Base-by-base conservation (phyloP, 768 basidiomycete species). In the Boletus coccyginus region DNA sequence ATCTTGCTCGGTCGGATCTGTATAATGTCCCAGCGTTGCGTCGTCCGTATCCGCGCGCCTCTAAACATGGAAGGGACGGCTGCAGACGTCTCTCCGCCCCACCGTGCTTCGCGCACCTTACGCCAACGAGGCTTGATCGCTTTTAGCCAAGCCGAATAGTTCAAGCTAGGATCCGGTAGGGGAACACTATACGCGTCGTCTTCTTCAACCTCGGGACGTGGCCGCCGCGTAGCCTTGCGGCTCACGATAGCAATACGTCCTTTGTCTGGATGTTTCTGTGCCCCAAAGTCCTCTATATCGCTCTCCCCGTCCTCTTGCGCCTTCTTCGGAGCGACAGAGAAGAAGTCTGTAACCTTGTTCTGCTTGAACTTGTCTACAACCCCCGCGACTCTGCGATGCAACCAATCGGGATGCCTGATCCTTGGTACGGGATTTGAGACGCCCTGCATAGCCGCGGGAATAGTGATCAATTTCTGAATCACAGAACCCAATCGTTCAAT, bases 391-490 rank as follows among this genome's bases (percentile, higher is more conserved):
- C 97, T 82, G 44, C 90, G 87, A 73, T 91, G 88, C 44, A 99
- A 78, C 97, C 97, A 98, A 69, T 99, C 97, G 0, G 97, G 97
- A 74, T 99, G 97, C 27, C 87, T 87, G 58, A 98, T 88, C 31
- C 97, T 87, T 11, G 96, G 92, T 6, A 98, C 97, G 6, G 97
- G 97, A 68, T 99, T 99, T 5, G 92, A 73, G 47, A 99, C 90
- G 64, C 96, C 96, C 70, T 99, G 97, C 83, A 98, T 90, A 1
- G 97, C 97, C 8, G 97, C 97, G 9, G 97, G 97, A 63, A 99
- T 99, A 2, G 97, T 99, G 74, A 99, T 98, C 53, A 99, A 77
- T 65, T 99, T 99, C 73, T 99, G 97, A 55, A 99, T 94, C 62
- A 98, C 97, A 3, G 94, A 97, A 7, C 97, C 97, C 24, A 99